Conservation (phyloP, 495 filamentous ascomycete species). For the Chaetomium tenue region DNA sequence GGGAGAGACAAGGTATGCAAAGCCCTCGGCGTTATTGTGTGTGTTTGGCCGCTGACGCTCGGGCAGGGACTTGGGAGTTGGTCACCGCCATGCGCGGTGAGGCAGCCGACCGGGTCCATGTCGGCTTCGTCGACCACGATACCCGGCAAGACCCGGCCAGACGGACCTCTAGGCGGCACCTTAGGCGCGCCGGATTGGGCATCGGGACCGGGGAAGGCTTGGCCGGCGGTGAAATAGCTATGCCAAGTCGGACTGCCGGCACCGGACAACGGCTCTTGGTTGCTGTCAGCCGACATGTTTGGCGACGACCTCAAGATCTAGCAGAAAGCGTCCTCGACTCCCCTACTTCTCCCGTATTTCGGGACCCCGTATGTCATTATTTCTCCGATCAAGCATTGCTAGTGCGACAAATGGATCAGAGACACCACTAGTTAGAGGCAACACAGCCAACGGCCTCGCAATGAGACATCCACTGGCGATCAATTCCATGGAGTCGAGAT, state of each 20-base stretch:
- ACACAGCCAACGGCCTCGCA: not conserved
- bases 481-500: not conserved
- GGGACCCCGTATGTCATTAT: not conserved
- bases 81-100: slow-evolving; percentile 1
- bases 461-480: not conserved
- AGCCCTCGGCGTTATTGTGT: not conserved
- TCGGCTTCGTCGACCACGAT: not conserved
- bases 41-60: not conserved
- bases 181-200: slow-evolving; percentile 2
- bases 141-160: not conserved
- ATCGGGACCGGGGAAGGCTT: not conserved
- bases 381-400: not conserved
- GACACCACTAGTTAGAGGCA: not conserved
- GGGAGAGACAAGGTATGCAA: not conserved
- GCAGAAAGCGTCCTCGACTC: not conserved
- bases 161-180: not conserved
- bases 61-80: not conserved
- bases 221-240: not conserved
- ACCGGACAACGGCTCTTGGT: not conserved
- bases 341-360: not conserved
- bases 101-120: not conserved
- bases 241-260: slow-evolving; percentile 21
- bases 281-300: not conserved
- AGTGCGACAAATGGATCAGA: not conserved
- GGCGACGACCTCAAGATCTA: not conserved